Evolutionary conservation across 495 filamentous ascomycete genomes (phyloP), one percentile per base, ranked within the genome.

Genomic region (Aspergillus conjunctus): DNA sequence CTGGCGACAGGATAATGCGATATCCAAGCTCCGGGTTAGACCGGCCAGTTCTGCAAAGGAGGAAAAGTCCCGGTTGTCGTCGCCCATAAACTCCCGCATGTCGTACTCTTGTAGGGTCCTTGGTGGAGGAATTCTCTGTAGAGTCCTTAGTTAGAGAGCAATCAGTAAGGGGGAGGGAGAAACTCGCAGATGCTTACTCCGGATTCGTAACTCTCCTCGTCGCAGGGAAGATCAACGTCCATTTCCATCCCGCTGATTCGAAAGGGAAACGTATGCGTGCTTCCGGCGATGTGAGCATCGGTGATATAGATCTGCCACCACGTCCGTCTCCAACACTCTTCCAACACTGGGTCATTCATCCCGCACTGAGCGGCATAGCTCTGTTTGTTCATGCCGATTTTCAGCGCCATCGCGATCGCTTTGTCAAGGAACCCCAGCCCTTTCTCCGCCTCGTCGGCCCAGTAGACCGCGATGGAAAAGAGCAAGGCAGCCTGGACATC

Each of bases 231-330:
- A 31, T 65, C 66, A 11, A 58, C 58, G 1, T 54, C 58, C 39
- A 61, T 64, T 32, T 61, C 51, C 14, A 62, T 45, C 0, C 37
- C 20, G 14, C 54, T 68, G 0, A 63, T 68, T 12, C 63, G 50
- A 17, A 68, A 68, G 6, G 66, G 66, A 14, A 61, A 68, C 6
- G 46, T 63, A 22, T 63, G 58, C 7, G 66, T 68, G 32, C 62
- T 70, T 10, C 67, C 67, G 7, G 67, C 67, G 33, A 70, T 67
- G 44, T 69, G 68, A 1, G 66, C 68, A 43, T 71, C 70, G 0
- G 66, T 69, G 18, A 61, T 60, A 57, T 69, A 69, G 3, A 73
- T 51, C 21, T 66, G 59, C 70, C 70, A 71, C 70, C 70, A 73
- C 12, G 68, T 71, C 2, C 70, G 66, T 43, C 70, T 54, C 68